phyloP scores from a whole-genome alignment of 176 grass and related monocot species.

The Triticum monococcum region DNA sequence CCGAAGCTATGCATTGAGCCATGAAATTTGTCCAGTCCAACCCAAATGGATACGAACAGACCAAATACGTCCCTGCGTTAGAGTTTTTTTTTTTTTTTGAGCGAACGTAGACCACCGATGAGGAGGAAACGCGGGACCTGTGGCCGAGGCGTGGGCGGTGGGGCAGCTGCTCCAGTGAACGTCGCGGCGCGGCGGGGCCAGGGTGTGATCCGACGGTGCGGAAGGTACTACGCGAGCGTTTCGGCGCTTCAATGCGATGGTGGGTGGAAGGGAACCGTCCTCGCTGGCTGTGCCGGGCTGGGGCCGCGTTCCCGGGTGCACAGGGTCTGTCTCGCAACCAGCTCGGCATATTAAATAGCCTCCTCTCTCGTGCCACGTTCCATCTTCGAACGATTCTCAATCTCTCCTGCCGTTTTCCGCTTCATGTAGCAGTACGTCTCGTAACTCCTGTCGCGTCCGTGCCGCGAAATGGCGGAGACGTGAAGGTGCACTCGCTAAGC shows the following conservation, averaged over 20 bases:
- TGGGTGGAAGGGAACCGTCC: conserved; percentile 29
- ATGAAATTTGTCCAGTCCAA: no score
- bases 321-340: conserved; percentile 21
- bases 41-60: no score
- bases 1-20: no score
- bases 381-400: background rate
- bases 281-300: background rate
- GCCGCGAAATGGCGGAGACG: background rate
- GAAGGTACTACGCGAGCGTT: background rate
- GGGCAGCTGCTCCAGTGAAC: conserved; percentile 11
- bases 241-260: conserved; percentile 24
- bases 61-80: no score
- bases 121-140: no score
- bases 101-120: no score
- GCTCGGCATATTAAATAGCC: conserved; percentile 33
- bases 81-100: no score
- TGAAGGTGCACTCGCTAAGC: background rate
- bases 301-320: background rate
- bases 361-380: conserved; percentile 12
- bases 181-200: background rate
- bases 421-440: no score
- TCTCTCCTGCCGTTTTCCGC: background rate
- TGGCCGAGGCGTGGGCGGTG: conserved; percentile 19
- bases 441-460: background rate
- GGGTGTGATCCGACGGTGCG: background rate